These are phyloP conservation scores for Pezicula rhizophila DNA, from an alignment of 2,329 filamentous ascomycete genomes.

Conservation along the genomic window DNA sequence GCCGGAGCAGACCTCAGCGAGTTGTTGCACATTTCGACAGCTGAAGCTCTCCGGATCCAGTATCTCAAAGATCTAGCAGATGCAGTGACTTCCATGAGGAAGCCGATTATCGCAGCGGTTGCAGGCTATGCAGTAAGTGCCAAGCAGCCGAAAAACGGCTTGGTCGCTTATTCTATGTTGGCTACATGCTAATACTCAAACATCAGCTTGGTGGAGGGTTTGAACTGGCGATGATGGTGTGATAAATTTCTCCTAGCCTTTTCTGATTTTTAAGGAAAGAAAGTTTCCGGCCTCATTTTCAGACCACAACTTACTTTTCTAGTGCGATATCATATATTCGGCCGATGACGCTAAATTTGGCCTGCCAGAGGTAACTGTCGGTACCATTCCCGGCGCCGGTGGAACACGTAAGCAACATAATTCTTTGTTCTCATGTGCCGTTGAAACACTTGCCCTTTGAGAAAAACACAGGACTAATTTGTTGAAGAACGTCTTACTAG, in stretches of 20 bases:
- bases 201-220: conserved; percentile 43
- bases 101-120: conserved; percentile 44
- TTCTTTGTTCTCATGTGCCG: too few relatives aligned
- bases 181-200: not conserved
- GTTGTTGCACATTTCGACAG: conserved; percentile 24
- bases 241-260: conserved; percentile 1
- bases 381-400: conserved; percentile 25
- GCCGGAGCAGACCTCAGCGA: conserved; percentile 31
- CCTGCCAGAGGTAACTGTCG: conserved; percentile 28
- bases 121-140: conserved; percentile 42
- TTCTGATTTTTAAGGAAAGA: too few relatives aligned
- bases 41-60: conserved; percentile 20
- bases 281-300: too few relatives aligned
- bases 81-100: conserved; percentile 32
- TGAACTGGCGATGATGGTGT: conserved; percentile 41
- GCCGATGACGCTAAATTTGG: conserved; percentile 23
- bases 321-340: conserved; percentile 33
- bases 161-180: conserved; percentile 1
- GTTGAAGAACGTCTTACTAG: conserved; percentile 24
- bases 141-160: not conserved
- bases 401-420: conserved; percentile 15
- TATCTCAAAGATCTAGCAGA: conserved; percentile 36
- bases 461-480: too few relatives aligned
- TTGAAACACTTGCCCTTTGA: too few relatives aligned
- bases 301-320: not conserved